phyloP scores from a whole-genome alignment of 768 basidiomycete species.

The Russula ochroleuca region DNA sequence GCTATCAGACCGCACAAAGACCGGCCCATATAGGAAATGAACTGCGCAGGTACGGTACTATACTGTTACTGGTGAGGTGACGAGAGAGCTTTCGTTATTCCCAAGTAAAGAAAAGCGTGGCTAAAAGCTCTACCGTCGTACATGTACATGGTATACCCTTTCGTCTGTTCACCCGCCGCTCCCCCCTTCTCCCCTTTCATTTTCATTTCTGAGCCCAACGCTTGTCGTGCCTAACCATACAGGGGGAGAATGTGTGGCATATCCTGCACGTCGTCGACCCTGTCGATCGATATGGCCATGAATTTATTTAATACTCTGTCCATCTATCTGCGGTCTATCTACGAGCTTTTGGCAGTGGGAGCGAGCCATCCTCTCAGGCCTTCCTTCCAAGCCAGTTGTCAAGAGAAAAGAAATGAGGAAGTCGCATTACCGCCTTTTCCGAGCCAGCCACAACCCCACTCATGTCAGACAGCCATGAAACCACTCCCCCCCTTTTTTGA shows the following conservation, averaged over 20 bases:
- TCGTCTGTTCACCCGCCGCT: background rate
- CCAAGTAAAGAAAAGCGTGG: background rate
- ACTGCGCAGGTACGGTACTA: background rate
- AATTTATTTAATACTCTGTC: constrained; percentile 13
- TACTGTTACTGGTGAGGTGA: background rate
- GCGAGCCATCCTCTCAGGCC: too few relatives aligned
- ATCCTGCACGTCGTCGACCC: background rate
- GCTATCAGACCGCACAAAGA: background rate
- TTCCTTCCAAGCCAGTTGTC: constrained; percentile 9
- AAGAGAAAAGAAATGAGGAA: background rate
- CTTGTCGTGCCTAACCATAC: background rate
- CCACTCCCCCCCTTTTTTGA: background rate
- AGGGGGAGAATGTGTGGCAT: background rate
- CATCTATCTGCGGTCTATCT: constrained; percentile 20
- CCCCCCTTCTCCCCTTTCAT: background rate
- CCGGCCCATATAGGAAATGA: background rate
- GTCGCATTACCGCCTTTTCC: background rate
- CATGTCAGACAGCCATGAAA: background rate
- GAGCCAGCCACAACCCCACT: background rate
- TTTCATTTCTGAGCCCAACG: background rate
- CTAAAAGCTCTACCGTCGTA: background rate
- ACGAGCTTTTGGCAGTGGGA: background rate
- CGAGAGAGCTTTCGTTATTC: background rate
- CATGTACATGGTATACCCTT: background rate
- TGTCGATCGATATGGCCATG: background rate